Evolutionary conservation across 1,139 yeast species (phyloP).

Genomic region (Chernovozyma aurita): DNA sequence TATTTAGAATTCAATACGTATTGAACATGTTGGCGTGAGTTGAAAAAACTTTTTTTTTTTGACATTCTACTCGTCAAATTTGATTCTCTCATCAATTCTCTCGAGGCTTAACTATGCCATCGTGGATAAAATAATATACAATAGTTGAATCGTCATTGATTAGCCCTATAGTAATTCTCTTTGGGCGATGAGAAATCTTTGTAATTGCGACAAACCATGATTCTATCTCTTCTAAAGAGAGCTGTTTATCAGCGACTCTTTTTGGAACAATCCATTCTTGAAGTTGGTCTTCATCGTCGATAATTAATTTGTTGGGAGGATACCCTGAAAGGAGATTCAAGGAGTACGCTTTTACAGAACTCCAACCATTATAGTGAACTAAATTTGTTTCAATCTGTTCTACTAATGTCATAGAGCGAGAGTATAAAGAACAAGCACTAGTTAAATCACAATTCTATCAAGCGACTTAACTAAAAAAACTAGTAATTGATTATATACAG

Average conservation of each 20-base stretch:
- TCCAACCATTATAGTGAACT: constrained; percentile 54
- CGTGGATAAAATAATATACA: constrained; percentile 60
- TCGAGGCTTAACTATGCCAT: constrained; percentile 59
- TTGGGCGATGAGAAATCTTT: constrained; percentile 16
- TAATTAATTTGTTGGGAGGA: constrained; percentile 26
- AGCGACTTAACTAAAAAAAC: too few species aligned
- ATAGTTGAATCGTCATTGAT: constrained; percentile 63
- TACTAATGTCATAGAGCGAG: constrained; percentile 3
- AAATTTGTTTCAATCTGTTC: constrained; percentile 39
- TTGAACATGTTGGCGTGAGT: too few species aligned
- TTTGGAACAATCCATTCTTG: constrained; percentile 36
- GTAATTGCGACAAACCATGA: constrained; percentile 27
- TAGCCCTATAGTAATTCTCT: constrained; percentile 50
- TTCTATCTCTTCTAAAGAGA: constrained; percentile 23
- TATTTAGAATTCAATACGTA: too few species aligned
- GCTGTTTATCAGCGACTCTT: constrained; percentile 11
- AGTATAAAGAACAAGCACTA: too few species aligned
- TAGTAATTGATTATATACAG: too few species aligned
- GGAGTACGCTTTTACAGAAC: constrained; percentile 26
- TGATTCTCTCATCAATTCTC: constrained; percentile 46
- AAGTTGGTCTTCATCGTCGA: constrained; percentile 17
- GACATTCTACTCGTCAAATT: too few species aligned
- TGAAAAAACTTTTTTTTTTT: too few species aligned
- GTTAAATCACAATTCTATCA: too few species aligned
- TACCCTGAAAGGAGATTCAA: constrained; percentile 21